Conservation (phyloP, 257 asterid genomes). For the Jacaranda copaia region DNA sequence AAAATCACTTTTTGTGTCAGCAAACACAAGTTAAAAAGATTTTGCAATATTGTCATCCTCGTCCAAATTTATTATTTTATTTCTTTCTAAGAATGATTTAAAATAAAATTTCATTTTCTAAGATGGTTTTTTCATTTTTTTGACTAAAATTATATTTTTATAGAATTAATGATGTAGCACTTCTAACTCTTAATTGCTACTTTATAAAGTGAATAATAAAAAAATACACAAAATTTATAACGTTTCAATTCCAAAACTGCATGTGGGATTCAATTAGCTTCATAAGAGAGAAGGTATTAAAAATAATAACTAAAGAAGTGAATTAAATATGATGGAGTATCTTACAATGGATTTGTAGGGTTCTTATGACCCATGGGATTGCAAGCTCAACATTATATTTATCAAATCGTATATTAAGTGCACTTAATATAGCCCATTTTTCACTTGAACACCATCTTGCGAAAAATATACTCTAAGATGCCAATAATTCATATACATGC, state of each 20-base stretch:
- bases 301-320: slow-evolving; percentile 12
- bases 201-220: background rate
- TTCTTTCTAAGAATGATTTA: background rate
- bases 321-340: slow-evolving; percentile 12
- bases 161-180: background rate
- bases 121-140: background rate
- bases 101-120: background rate
- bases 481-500: too few species aligned
- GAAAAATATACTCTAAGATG: too few species aligned
- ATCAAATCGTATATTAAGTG: background rate
- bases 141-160: background rate
- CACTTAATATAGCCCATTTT: too few species aligned
- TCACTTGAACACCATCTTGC: too few species aligned
- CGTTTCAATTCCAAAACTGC: too few species aligned
- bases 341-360: slow-evolving; percentile 27
- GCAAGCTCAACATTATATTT: background rate
- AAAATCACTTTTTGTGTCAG: slow-evolving; percentile 40
- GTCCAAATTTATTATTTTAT: background rate
- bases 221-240: too few species aligned
- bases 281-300: background rate
- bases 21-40: slow-evolving; percentile 24
- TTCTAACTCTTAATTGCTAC: background rate
- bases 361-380: background rate
- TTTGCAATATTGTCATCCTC: slow-evolving; percentile 36
- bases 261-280: background rate